Evolutionary conservation across 139 green algal species (phyloP), one percentile per base, ranked within the genome.

Genomic region (Ettlia oleoabundans): DNA sequence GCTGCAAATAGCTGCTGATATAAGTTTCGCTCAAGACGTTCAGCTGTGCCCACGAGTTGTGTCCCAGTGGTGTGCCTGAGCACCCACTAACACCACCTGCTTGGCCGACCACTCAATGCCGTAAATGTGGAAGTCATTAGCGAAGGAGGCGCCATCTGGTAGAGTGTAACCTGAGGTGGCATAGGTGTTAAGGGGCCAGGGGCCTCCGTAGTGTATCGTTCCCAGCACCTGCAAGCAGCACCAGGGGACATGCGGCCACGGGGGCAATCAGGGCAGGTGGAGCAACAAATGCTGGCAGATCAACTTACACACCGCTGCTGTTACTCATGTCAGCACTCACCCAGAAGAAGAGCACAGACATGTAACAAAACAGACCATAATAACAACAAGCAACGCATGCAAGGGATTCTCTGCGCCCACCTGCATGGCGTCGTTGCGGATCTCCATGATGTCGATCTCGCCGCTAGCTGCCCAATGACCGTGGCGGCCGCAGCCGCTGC

Each of bases 361-460:
- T 24, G 47, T 15, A 58, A 15, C 47, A 15, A 15, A 58, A 58
- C 47, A 58, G 47, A 58, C 47, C 10, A 10, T 24, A 58, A 58
- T 10, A 15, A 10, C 47, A 58, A 10, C 13, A 58, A 10, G 15
- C 47, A 58, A 10, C 47, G 47, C 47, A 24, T 10, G 47, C 47
- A 58, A 15, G 13, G 15, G 47, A 24, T 58, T n/a, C n/a, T n/a
- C n/a, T n/a, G n/a, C n/a, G 47, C 47, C 10, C 47, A 58, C 47
- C 47, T 58, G 47, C 10, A 15, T 58, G 47, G 81, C 62, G 10
- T 37, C 62, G n/a, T 81, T 86, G 7, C 58, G 55, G 26, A 69
- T 22, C 66, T 89, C 85, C 85, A 89, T 89, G n/a, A 89, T 74
- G 41, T 89, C 85, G 55, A 89, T 87, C 32, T 89, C 85, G 0